phyloP scores from a whole-genome alignment of 495 filamentous ascomycete genomes.

The Amphirosellinia nigrospora region DNA sequence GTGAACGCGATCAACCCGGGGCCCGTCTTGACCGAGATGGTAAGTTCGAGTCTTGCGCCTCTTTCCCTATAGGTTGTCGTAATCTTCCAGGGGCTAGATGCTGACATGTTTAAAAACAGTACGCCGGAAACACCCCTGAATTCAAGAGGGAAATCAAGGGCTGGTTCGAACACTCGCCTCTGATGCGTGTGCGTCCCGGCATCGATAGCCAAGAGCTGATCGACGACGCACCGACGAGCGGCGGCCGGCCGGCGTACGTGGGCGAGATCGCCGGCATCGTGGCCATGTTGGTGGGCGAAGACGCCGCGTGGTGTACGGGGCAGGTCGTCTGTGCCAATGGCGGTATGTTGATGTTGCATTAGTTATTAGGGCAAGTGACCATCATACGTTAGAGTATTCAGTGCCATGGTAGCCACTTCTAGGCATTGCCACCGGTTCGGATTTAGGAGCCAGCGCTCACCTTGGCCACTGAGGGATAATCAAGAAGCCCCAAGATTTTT shows the following conservation, averaged over 20 bases:
- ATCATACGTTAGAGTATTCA: neutral
- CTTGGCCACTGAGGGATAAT: neutral
- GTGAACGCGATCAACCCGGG: conserved; percentile 92
- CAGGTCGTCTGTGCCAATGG: conserved; percentile 89
- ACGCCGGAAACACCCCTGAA: conserved; percentile 43
- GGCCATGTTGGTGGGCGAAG: conserved; percentile 78
- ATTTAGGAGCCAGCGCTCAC: neutral
- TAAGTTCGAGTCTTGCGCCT: conserved; percentile 48
- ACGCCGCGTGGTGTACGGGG: conserved; percentile 82
- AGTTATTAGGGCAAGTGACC: conserved; percentile 8
- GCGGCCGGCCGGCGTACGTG: conserved; percentile 75
- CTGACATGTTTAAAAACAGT: no score
- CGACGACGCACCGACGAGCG: conserved; percentile 56
- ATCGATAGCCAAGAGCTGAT: conserved; percentile 67
- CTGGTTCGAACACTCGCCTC: conserved; percentile 72
- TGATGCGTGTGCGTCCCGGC: conserved; percentile 58
- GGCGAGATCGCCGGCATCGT: conserved; percentile 84
- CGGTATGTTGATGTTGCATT: conserved; percentile 69
- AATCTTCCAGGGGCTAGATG: no score
- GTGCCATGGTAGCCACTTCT: neutral
- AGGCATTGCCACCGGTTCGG: neutral
- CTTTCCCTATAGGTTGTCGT: no score
- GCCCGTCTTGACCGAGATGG: conserved; percentile 81
- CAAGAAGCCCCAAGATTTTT: neutral
- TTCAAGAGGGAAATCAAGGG: conserved; percentile 51